phyloP scores from a whole-genome alignment of 495 filamentous ascomycete genomes.

The Aspergillus campestris region DNA sequence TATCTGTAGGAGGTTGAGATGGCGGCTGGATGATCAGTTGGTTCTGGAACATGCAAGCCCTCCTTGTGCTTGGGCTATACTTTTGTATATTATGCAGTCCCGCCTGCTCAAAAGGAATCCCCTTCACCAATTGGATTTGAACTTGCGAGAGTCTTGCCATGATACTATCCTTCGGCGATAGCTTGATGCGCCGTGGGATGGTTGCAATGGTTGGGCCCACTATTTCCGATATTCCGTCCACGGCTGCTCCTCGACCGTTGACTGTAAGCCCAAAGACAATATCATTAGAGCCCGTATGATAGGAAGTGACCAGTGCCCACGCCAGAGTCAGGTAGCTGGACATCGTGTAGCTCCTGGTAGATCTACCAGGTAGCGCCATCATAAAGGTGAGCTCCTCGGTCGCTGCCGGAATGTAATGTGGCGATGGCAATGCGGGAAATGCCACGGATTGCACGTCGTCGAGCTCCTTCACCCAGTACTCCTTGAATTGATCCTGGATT shows the following conservation, averaged over 20 bases:
- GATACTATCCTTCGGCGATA: conserved; percentile 17
- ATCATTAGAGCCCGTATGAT: conserved; percentile 18
- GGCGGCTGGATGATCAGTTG: conserved; percentile 38
- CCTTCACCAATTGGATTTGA: conserved; percentile 20
- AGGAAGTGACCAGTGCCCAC: conserved; percentile 24
- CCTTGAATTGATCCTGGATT: no score
- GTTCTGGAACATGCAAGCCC: conserved; percentile 45
- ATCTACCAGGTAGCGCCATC: no score
- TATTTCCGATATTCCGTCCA: conserved; percentile 21
- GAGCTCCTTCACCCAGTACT: no score
- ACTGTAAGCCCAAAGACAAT: conserved; percentile 24
- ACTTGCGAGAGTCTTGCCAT: conserved; percentile 27
- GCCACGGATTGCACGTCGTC: no score
- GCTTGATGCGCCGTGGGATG: conserved; percentile 38
- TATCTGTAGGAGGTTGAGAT: no score
- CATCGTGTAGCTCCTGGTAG: no score
- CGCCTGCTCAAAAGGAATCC: conserved; percentile 30
- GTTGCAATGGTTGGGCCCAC: conserved; percentile 29
- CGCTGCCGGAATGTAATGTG: no score
- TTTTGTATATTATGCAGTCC: conserved; percentile 44
- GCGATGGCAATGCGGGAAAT: no score
- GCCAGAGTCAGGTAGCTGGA: conserved; percentile 19
- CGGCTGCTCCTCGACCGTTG: conserved; percentile 22
- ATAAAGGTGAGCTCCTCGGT: no score
- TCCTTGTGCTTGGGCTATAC: conserved; percentile 37